Base-by-base conservation (phyloP, 352 stramenopile genomes). In the Blastocystis sp. region DNA sequence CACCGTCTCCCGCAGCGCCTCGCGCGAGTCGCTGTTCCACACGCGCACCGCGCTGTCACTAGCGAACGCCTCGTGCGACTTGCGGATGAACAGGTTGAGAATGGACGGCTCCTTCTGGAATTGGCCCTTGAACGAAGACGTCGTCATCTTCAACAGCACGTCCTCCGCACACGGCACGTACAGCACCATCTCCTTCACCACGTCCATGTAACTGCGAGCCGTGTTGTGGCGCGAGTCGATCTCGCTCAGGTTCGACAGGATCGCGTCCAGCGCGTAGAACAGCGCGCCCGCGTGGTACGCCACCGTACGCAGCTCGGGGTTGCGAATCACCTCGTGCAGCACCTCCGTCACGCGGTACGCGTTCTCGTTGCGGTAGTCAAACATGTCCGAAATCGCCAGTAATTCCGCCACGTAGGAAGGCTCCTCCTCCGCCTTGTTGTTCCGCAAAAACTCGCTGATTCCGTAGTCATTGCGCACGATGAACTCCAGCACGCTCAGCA, bases 41-140 rank as follows among this genome's bases (percentile, higher is more conserved):
- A 66, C 52, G 19, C 71, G 71, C 3, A 77, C 52, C 0, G 10
- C 48, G 0, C 24, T 43, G 17, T 71, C 64, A 3, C 24, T 19
- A 2, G 19, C 17, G 43, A 43, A 65, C 38, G 71, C 71, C 43
- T 81, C 71, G 43, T 81, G 71, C 9, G 48, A 3, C 57, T 68
- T 17, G 11, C 71, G 71, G 45, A 81, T 81, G 48, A 81, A 81
- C 40, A 81, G 45, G 21, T 65, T 40, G 3, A 81, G 21, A 21
- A 81, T 64, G 19, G 42, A 65, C 21, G 71, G 43, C 21, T 81
- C 71, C 71, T 81, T 81, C 17, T 38, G 54, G 71, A 81, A 81
- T 9, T 43, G 43, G 3, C 24, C 71, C 43, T 81, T 40, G 28
- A 81, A 81, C 3, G n/a, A 19, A 21, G 52, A 68, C 28, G 71